Conservation (phyloP, 345 rosid genomes). For the Limnanthes douglasii region DNA sequence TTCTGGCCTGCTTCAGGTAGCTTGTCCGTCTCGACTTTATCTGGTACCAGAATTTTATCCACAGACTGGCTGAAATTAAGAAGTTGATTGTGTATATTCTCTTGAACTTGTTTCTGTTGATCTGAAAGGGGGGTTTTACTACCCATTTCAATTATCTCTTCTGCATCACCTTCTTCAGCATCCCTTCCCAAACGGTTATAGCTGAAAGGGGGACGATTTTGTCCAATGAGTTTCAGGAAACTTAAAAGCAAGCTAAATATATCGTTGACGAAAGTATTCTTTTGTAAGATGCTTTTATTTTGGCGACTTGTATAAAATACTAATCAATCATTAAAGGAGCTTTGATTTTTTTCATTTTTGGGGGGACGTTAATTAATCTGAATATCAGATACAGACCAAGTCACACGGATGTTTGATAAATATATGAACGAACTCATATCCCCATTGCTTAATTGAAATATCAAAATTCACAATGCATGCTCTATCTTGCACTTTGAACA, state of each 20-base stretch:
- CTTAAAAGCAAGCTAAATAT: slow-evolving; percentile 1
- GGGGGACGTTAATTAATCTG: too few relatives aligned
- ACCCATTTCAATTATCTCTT: slow-evolving; percentile 78
- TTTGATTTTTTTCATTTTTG: too few relatives aligned
- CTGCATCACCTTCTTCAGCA: slow-evolving; percentile 71
- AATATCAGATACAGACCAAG: too few relatives aligned
- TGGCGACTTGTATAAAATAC: too few relatives aligned
- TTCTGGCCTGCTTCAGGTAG: slow-evolving; percentile 10
- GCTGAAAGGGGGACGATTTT: slow-evolving; percentile 15
- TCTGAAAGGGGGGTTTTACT: slow-evolving; percentile 51
- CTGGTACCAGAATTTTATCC: slow-evolving; percentile 51
- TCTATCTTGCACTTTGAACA: too few relatives aligned
- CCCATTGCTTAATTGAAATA: too few relatives aligned
- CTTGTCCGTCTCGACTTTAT: slow-evolving; percentile 10
- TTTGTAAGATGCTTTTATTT: too few relatives aligned
- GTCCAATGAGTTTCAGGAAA: neutral
- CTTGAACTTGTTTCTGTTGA: slow-evolving; percentile 76
- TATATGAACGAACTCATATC: too few relatives aligned
- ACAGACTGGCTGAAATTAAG: slow-evolving; percentile 33
- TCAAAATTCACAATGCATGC: too few relatives aligned
- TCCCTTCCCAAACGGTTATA: slow-evolving; percentile 60
- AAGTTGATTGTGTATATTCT: slow-evolving; percentile 56
- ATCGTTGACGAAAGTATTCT: too few relatives aligned
- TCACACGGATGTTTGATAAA: too few relatives aligned
- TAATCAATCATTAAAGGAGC: neutral